Evolutionary conservation across 768 basidiomycete species (phyloP).

Genomic region (Suillus spraguei): DNA sequence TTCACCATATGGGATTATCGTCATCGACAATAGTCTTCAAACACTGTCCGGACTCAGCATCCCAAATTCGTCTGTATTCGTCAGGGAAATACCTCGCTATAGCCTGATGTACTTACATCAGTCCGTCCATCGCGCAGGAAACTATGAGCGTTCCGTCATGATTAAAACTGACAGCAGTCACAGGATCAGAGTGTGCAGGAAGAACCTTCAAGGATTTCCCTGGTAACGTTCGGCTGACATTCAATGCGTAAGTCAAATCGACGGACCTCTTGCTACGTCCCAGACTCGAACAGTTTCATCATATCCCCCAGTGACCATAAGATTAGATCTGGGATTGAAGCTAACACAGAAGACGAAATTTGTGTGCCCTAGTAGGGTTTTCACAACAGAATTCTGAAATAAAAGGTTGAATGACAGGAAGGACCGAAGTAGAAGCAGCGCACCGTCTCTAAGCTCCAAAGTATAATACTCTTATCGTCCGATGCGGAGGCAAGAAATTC

Average conservation of each 20-base stretch:
- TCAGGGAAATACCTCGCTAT: constrained; percentile 11
- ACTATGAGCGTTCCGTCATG: constrained; percentile 94
- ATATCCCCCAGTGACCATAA: constrained; percentile 91
- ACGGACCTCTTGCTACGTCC: constrained; percentile 87
- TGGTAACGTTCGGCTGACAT: constrained; percentile 30
- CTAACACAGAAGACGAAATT: constrained; percentile 94
- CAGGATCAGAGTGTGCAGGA: constrained; percentile 97
- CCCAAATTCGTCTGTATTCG: constrained; percentile 86
- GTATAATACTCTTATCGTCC: constrained; percentile 86
- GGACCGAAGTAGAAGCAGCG: constrained; percentile 17
- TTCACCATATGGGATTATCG: constrained; percentile 88
- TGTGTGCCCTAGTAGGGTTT: constrained; percentile 81
- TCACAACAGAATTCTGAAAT: constrained; percentile 56
- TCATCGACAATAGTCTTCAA: constrained; percentile 96
- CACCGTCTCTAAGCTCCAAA: constrained; percentile 81
- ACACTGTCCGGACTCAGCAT: constrained; percentile 95
- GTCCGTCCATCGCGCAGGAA: constrained; percentile 94
- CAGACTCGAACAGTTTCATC: constrained; percentile 97
- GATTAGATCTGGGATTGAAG: constrained; percentile 87
- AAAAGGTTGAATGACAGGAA: constrained; percentile 5
- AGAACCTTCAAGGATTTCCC: constrained; percentile 85
- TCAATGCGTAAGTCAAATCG: neutral
- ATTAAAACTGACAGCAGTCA: constrained; percentile 93
- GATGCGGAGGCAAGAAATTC: constrained; percentile 89
- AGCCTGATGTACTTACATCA: constrained; percentile 67